These are phyloP conservation scores for Typha latifolia DNA, from an alignment of 176 grass and related monocot species.

Conservation along the genomic window DNA sequence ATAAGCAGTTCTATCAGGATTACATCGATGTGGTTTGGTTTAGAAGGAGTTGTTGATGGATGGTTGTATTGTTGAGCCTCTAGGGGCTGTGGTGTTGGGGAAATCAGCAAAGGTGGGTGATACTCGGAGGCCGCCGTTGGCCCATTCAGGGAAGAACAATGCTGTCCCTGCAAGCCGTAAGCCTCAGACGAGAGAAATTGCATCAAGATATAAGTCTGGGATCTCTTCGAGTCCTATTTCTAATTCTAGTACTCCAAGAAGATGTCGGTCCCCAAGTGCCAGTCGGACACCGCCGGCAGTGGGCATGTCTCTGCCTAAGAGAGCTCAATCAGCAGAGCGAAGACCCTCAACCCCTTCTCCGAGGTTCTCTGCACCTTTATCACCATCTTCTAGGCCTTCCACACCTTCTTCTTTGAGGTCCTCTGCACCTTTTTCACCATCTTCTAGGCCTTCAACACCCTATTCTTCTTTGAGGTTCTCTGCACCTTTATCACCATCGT, in stretches of 20 bases:
- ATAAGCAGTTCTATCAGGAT: conserved; percentile 12
- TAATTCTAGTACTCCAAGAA: conserved; percentile 23
- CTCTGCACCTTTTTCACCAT: too few relatives aligned
- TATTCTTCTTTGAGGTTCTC: too few relatives aligned
- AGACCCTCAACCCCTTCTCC: conserved; percentile 41
- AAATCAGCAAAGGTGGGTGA: conserved; percentile 36
- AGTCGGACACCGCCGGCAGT: conserved; percentile 9
- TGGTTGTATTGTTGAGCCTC: not conserved
- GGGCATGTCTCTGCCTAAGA: conserved; percentile 31
- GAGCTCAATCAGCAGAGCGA: conserved; percentile 69
- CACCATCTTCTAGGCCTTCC: too few relatives aligned
- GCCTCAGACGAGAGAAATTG: conserved; percentile 26
- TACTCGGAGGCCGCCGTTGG: conserved; percentile 43
- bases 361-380: too few relatives aligned
- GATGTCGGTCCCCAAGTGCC: conserved; percentile 51
- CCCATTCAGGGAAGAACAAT: conserved; percentile 81
- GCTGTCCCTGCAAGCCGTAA: conserved; percentile 22
- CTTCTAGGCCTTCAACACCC: too few relatives aligned
- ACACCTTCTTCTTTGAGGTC: too few relatives aligned
- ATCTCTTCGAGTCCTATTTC: conserved; percentile 15
- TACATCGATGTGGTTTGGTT: conserved; percentile 36
- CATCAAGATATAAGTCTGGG: conserved; percentile 56
- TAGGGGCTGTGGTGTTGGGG: conserved; percentile 1
- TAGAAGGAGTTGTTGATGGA: conserved; percentile 43
- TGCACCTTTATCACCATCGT: too few relatives aligned